Percentiles rank a stretch among this genome's conserved stretches.
Evolutionary conservation across 1,284 basidiomycete genomes (phyloP).

Genomic region (Cutaneotrichosporon cutaneum): DNA sequence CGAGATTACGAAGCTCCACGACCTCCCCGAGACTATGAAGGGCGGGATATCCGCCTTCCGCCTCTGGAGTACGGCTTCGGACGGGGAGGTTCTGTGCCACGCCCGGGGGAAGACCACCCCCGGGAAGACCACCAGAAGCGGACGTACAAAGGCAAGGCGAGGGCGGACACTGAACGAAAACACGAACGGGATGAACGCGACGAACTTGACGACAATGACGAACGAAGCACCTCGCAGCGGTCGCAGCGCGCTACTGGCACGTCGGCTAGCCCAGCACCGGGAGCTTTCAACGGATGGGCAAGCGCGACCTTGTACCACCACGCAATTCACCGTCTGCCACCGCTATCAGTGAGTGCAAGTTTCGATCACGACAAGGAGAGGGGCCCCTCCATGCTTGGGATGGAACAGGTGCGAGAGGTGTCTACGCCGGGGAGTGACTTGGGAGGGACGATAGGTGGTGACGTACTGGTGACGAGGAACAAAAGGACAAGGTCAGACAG

Average conservation of each 20-base stretch:
- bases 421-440: not conserved
- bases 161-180: not conserved
- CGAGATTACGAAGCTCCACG: not conserved
- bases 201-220: not conserved
- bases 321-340: constrained; percentile 1
- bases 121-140: not conserved
- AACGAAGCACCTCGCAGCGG: not conserved
- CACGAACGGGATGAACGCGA: not conserved
- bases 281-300: not conserved
- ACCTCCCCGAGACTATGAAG: not conserved
- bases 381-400: not conserved
- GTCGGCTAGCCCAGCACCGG: not conserved
- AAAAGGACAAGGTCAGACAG: not conserved
- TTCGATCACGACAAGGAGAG: not conserved
- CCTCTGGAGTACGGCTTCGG: not conserved
- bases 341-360: constrained; percentile 1
- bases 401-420: not conserved
- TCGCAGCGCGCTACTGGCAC: not conserved
- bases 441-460: not conserved
- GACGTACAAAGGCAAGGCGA: not conserved
- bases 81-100: not conserved
- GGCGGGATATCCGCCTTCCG: not conserved
- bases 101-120: not conserved
- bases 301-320: constrained; percentile 4
- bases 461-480: not conserved